Evolutionary conservation across 257 asterid genomes (phyloP).

Genomic region (Linderniella brevidens): DNA sequence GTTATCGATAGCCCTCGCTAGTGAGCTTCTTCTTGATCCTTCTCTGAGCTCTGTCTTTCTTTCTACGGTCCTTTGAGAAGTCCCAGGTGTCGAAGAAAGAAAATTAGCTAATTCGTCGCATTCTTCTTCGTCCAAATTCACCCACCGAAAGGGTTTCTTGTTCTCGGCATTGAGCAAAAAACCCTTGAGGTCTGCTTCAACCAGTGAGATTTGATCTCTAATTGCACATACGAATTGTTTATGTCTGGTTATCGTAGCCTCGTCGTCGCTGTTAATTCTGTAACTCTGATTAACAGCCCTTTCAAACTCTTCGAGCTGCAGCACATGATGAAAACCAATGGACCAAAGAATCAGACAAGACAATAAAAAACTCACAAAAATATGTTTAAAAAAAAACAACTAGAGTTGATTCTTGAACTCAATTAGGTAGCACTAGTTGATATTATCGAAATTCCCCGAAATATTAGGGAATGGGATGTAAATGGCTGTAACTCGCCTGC

Average conservation of each 20-base stretch:
- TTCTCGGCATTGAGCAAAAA: conserved; percentile 32
- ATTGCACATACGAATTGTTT: conserved; percentile 56
- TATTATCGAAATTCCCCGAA: too few relatives aligned
- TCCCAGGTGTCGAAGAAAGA: conserved; percentile 80
- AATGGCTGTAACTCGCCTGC: conserved; percentile 59
- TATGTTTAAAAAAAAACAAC: too few relatives aligned
- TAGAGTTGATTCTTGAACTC: too few relatives aligned
- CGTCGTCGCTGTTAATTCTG: conserved; percentile 41
- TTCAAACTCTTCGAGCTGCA: conserved; percentile 81
- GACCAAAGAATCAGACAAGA: conserved; percentile 1
- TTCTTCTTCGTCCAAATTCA: conserved; percentile 56
- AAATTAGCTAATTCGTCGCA: conserved; percentile 57
- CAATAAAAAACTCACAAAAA: too few relatives aligned
- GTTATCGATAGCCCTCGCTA: too few relatives aligned
- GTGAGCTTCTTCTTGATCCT: background rate
- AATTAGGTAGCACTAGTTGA: too few relatives aligned
- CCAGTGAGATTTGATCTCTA: conserved; percentile 46
- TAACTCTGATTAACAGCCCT: conserved; percentile 68
- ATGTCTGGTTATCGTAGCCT: conserved; percentile 48
- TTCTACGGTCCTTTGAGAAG: conserved; percentile 12
- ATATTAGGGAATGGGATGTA: too few relatives aligned
- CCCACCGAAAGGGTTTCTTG: conserved; percentile 59
- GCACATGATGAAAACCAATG: conserved; percentile 2
- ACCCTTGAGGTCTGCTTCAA: conserved; percentile 44
- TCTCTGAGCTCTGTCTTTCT: conserved; percentile 13